These are phyloP conservation scores for Neopestalotiopsis sp. DNA, from an alignment of 2,329 filamentous ascomycete species.

Conservation along the genomic window DNA sequence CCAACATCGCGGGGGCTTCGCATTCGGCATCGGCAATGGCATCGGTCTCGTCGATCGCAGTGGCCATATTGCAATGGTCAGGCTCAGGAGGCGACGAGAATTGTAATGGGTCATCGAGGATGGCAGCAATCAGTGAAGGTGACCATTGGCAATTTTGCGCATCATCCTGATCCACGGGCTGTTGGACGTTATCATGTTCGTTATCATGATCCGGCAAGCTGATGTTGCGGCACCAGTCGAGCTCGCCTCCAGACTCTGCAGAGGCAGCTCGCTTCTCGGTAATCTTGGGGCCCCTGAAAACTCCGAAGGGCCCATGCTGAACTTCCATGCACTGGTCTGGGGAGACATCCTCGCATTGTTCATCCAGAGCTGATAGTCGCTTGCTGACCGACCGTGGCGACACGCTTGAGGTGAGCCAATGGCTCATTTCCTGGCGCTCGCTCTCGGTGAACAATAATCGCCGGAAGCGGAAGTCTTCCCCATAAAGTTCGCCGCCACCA, in stretches of 20 bases:
- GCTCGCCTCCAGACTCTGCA: background rate
- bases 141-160: conserved; percentile 3
- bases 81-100: background rate
- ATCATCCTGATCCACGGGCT: background rate
- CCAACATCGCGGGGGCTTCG: background rate
- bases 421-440: conserved; percentile 42
- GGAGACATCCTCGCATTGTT: conserved; percentile 28
- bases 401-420: conserved; percentile 33
- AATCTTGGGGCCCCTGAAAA: conserved; percentile 4
- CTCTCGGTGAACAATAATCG: conserved; percentile 41
- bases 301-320: conserved; percentile 21
- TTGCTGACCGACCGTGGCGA: conserved; percentile 28
- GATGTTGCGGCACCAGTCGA: background rate
- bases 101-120: background rate
- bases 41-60: background rate
- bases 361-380: conserved; percentile 33
- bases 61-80: background rate
- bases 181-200: background rate
- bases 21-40: background rate
- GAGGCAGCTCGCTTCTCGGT: background rate
- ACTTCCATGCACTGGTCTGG: conserved; percentile 17
- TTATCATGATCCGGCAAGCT: background rate
- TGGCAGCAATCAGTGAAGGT: background rate
- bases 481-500: conserved; percentile 24
- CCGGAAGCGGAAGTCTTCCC: conserved; percentile 36